phyloP scores from a whole-genome alignment of 2,329 filamentous ascomycete genomes.

The Metarhizium sp. region DNA sequence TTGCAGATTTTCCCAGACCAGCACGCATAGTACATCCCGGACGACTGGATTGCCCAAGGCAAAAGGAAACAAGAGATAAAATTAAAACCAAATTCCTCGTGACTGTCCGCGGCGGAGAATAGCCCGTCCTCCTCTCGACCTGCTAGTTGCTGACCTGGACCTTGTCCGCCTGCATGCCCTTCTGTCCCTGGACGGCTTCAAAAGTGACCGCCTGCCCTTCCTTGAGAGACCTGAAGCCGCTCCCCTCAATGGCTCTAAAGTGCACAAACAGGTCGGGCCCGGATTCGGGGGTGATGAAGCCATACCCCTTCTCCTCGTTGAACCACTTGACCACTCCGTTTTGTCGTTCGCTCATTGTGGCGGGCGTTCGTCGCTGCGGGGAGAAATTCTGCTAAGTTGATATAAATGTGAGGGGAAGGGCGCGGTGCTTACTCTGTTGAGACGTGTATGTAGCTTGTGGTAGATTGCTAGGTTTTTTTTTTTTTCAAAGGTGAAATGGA shows the following conservation, averaged over 20 bases:
- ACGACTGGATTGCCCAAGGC: too few species aligned
- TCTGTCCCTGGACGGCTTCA: slow-evolving; percentile 8
- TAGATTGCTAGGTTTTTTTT: too few species aligned
- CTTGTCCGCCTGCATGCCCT: slow-evolving; percentile 9
- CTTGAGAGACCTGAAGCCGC: slow-evolving; percentile 11
- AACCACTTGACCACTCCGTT: slow-evolving; percentile 11
- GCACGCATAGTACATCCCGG: too few species aligned
- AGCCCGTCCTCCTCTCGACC: not conserved
- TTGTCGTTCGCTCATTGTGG: slow-evolving; percentile 8
- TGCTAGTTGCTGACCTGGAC: not conserved
- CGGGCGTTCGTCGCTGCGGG: not conserved
- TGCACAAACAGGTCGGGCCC: slow-evolving; percentile 10
- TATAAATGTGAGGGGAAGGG: not conserved
- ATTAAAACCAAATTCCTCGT: too few species aligned
- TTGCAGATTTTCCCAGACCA: too few species aligned
- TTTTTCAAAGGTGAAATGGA: too few species aligned
- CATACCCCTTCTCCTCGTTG: slow-evolving; percentile 13
- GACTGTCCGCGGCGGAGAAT: too few species aligned
- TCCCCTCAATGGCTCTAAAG: slow-evolving; percentile 10
- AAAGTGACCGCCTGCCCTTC: slow-evolving; percentile 10
- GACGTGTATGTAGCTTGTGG: too few species aligned
- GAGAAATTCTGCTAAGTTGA: not conserved
- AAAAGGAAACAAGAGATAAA: too few species aligned
- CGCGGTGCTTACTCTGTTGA: too few species aligned
- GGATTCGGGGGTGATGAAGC: slow-evolving; percentile 9